Percentiles rank a stretch among this genome's conserved stretches.
These are phyloP conservation scores for Clavispora santaluciae DNA, from an alignment of 805 yeast species.

Conservation along the genomic window DNA sequence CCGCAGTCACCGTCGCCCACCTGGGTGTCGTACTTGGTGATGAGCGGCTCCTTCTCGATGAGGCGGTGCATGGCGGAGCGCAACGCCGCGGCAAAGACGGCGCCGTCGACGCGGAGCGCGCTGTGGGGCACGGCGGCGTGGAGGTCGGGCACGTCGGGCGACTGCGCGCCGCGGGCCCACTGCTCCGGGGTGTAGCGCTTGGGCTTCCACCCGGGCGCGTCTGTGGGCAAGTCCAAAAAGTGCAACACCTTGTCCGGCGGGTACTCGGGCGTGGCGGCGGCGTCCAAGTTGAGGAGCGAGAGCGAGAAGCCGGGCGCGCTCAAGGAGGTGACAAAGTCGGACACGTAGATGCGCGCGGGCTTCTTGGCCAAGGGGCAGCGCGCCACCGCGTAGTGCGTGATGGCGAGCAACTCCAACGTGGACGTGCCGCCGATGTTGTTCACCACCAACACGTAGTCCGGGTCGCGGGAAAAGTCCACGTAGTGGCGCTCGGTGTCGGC, in stretches of 20 bases:
- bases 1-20: constrained; percentile 99
- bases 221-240: constrained; percentile 64
- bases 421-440: constrained; percentile 93
- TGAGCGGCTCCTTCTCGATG: constrained; percentile 58
- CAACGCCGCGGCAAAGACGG: constrained; percentile 48
- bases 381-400: constrained; percentile 55
- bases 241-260: constrained; percentile 32
- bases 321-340: constrained; percentile 83
- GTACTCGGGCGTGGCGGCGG: constrained; percentile 20
- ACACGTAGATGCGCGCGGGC: constrained; percentile 68
- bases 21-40: constrained; percentile 78
- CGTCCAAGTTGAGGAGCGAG: constrained; percentile 67
- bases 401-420: constrained; percentile 68
- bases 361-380: constrained; percentile 48
- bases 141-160: constrained; percentile 24
- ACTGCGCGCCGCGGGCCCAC: constrained; percentile 25
- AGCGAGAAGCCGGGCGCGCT: constrained; percentile 91
- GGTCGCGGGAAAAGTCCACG: constrained; percentile 60
- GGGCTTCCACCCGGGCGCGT: constrained; percentile 80
- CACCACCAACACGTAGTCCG: constrained; percentile 65
- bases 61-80: constrained; percentile 35
- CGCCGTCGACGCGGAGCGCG: constrained; percentile 24
- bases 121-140: constrained; percentile 22
- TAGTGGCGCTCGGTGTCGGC: constrained; percentile 75
- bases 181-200: constrained; percentile 26